Evolutionary conservation across 1,284 basidiomycete species (phyloP).

Genomic region (Agroathelia rolfsii): DNA sequence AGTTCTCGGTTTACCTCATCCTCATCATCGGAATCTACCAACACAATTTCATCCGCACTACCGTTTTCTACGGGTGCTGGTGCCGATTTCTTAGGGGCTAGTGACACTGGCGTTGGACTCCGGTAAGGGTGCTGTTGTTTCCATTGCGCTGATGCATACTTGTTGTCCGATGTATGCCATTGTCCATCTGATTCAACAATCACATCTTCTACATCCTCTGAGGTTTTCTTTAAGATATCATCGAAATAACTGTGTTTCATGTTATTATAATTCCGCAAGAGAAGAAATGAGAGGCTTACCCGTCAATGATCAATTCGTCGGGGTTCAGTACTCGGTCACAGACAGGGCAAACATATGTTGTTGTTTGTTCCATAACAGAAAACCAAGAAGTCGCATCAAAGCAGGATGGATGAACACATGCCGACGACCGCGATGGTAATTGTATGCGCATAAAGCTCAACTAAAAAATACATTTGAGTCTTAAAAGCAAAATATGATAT

Average conservation of each 20-base stretch:
- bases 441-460: conserved; percentile 83
- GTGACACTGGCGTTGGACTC: too few species aligned
- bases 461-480: conserved; percentile 31
- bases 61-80: conserved; percentile 24
- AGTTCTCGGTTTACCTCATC: conserved; percentile 70
- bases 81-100: conserved; percentile 26
- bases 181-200: conserved; percentile 89
- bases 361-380: conserved; percentile 91
- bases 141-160: conserved; percentile 70
- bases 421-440: conserved; percentile 76
- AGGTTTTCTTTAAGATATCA: conserved; percentile 67
- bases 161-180: conserved; percentile 90
- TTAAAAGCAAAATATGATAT: conserved; percentile 4
- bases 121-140: conserved; percentile 34
- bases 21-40: conserved; percentile 68
- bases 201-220: conserved; percentile 82
- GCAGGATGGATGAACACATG: conserved; percentile 89
- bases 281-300: conserved; percentile 47
- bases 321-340: conserved; percentile 76
- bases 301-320: conserved; percentile 86
- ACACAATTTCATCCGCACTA: conserved; percentile 52
- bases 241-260: conserved; percentile 60
- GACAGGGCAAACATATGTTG: conserved; percentile 94
- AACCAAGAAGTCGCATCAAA: conserved; percentile 96
- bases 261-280: conserved; percentile 4